Evolutionary conservation across 2,329 filamentous ascomycete species (phyloP), one percentile per base, ranked within the genome.

Genomic region (Trichoderma sp.): DNA sequence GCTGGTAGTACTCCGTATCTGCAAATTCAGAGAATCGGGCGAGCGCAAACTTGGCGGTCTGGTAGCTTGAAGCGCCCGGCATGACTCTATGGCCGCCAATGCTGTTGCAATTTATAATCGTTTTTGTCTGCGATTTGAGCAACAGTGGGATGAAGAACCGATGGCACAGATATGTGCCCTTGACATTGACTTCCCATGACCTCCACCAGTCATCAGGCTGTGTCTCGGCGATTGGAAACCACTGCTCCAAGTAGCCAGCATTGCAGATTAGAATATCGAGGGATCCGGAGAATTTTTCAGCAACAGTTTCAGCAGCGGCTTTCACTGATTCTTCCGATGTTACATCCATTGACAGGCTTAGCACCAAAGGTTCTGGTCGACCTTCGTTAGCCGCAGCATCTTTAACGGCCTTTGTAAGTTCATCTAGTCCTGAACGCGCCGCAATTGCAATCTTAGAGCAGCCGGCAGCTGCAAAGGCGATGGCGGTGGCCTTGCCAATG

Each of bases 381-480:
- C 34, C 32, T 39, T 28, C 32, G 4, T 55, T 60, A 2, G 69
- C 69, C 2, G 71, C 70, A 1, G 79, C 79, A 2, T 79, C 80
- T 11, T 76, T 76, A 3, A 83, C 81, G 6, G 74, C 76, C 2
- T 73, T 69, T 73, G 72, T 68, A 0, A 83, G 74, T 0, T 78
- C 76, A 5, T 77, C 73, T 5, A 86, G 77, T n/a, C 77, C 73
- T 3, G 83, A 85, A 26, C 88, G 83, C 0, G 86, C 87, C 7
- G 79, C 82, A 24, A 90, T 78, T 18, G 83, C 83, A 68, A 90
- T 86, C 32, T 77, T 75, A 0, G 82, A 80, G 34, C 83, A 84
- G 5, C 84, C 84, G 5, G 87, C 86, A 71, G 78, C 78, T 24
- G 86, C 87, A 72, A 83, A 90, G 11, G 85, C 83, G n/a, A 85